Percentiles rank a stretch among this genome's conserved stretches.
Evolutionary conservation across 2,329 filamentous ascomycete genomes (phyloP).

Genomic region (Drechslerella coelobrocha): DNA sequence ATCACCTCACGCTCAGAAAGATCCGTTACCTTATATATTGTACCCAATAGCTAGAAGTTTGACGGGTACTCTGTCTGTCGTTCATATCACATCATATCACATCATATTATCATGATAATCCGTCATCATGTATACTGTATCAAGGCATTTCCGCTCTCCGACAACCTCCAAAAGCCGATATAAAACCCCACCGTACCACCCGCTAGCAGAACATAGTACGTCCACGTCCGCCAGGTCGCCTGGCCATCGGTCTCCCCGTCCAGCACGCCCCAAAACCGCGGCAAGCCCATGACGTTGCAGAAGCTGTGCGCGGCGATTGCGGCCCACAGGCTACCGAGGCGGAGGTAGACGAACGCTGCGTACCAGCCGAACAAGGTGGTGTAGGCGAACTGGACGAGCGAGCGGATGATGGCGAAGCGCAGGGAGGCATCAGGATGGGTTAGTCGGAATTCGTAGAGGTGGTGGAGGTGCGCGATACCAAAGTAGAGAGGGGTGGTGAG

Average conservation of each 20-base stretch:
- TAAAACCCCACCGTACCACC: conserved; percentile 76
- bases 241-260: conserved; percentile 59
- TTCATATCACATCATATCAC: too few relatives aligned
- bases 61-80: too few relatives aligned
- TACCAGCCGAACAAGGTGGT: conserved; percentile 94
- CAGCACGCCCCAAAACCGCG: conserved; percentile 81
- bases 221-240: conserved; percentile 70
- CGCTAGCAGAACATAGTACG: conserved; percentile 80
- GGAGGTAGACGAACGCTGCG: conserved; percentile 84
- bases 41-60: too few relatives aligned
- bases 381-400: conserved; percentile 83
- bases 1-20: too few relatives aligned
- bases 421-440: conserved; percentile 73
- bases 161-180: conserved; percentile 73
- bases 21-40: too few relatives aligned
- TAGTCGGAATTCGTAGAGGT: conserved; percentile 91
- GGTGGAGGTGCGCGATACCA: conserved; percentile 78
- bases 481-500: conserved; percentile 55
- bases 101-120: too few relatives aligned
- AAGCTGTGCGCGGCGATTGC: conserved; percentile 81
- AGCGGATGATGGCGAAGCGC: conserved; percentile 70
- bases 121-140: not conserved
- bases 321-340: conserved; percentile 80
- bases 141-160: conserved; percentile 67
- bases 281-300: conserved; percentile 91